Base-by-base conservation (phyloP, 2,329 filamentous ascomycete genomes). In the Pseudogymnoascus sp. region DNA sequence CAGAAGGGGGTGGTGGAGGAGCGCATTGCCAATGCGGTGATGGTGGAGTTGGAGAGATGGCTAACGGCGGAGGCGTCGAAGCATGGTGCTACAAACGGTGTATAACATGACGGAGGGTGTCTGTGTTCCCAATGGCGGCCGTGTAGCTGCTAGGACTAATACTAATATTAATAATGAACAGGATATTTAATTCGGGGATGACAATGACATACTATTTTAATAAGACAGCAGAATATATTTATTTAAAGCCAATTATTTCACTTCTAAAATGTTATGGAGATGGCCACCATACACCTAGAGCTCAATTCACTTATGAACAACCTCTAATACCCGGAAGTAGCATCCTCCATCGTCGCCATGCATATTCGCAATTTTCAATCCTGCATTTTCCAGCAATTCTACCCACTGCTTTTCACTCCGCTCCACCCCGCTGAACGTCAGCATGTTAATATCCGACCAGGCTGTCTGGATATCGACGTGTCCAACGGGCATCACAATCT, bases 1-100 rank as follows among this genome's bases (percentile, higher is more conserved):
- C 79, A 82, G 69, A 75, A 81, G 12, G 75, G 73, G 0, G 71
- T 78, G 18, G 59, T 56, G n/a, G 49, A 56, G 49, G 49, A 21
- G 28, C 49, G 49, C 8, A 56, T 56, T 56, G 49, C 49, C 28
- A 36, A 36, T 56, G 49, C 49, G 16, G 49, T 56, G 49, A 56
- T 56, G 49, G 11, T 21, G 34, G 38, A 61, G 21, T n/a, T 61
- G 18, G 36, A 61, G 59, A 60, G 38, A 5, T 38, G 59, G 59
- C 16, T 60, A 43, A 60, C 38, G 59, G 21, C 49, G 3, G 49
- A 56, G 49, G 49, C 25, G 25, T 56, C 49, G 49, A 34, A 56
- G 49, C 25, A 56, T 34, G 49, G 25, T 56, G 25, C 34, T 60
- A 25, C 38, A 18, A 23, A 60, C 6, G 21, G 34, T 5, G 25